These are phyloP conservation scores for Hanseniaspora guilliermondii DNA, from an alignment of 805 yeast genomes.

Conservation along the genomic window DNA sequence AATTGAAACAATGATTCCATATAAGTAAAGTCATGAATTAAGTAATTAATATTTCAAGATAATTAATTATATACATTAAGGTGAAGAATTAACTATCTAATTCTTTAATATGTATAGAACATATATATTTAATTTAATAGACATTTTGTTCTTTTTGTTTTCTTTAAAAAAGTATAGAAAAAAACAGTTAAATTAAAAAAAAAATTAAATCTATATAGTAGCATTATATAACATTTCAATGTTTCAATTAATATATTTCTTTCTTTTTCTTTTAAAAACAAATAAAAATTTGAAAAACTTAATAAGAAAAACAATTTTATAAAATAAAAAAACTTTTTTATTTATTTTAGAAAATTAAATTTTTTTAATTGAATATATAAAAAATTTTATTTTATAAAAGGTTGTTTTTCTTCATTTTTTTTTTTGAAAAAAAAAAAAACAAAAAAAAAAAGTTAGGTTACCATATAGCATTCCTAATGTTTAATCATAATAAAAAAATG, in stretches of 20 bases:
- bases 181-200: background rate
- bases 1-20: too few relatives aligned
- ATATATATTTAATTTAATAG: too few relatives aligned
- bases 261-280: background rate
- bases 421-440: background rate
- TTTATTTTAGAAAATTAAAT: background rate
- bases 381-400: slow-evolving; percentile 2
- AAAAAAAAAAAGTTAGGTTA: slow-evolving; percentile 6
- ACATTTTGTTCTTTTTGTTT: too few relatives aligned
- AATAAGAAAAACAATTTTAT: background rate
- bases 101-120: too few relatives aligned
- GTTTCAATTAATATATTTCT: too few relatives aligned
- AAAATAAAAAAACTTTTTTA: background rate
- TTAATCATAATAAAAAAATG: slow-evolving; percentile 12
- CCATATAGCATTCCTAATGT: slow-evolving; percentile 10
- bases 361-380: background rate
- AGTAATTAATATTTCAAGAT: too few relatives aligned
- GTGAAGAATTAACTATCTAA: too few relatives aligned
- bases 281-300: background rate
- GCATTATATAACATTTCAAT: background rate
- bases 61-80: too few relatives aligned
- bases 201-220: background rate
- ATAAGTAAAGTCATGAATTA: too few relatives aligned
- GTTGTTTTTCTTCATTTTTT: background rate
- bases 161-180: too few relatives aligned